Evolutionary conservation across 257 asterid species (phyloP).

Genomic region (Paraleonurus japonicus): DNA sequence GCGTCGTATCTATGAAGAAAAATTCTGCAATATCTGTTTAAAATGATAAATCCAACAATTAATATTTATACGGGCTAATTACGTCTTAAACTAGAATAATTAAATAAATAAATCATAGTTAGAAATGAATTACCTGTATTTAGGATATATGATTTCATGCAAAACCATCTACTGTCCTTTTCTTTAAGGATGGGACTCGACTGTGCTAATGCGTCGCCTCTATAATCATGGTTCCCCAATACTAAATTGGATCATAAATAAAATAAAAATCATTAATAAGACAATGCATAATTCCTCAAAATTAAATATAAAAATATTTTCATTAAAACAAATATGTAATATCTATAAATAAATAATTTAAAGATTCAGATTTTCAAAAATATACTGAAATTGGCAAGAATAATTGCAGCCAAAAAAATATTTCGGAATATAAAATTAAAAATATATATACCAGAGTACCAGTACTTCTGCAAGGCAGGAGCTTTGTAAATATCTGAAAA

Average conservation of each 20-base stretch:
- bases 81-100: not conserved
- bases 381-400: no score
- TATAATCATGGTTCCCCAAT: constrained; percentile 81
- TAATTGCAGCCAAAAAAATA: no score
- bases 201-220: constrained; percentile 77
- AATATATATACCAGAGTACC: constrained; percentile 57
- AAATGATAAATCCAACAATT: not conserved
- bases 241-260: constrained; percentile 29
- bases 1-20: constrained; percentile 74
- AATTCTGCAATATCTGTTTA: constrained; percentile 61
- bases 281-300: no score
- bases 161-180: constrained; percentile 63
- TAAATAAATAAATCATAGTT: not conserved
- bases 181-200: constrained; percentile 46
- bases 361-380: not conserved
- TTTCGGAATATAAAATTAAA: not conserved
- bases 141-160: constrained; percentile 54
- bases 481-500: constrained; percentile 52
- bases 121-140: constrained; percentile 29
- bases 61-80: not conserved
- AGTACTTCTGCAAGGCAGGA: constrained; percentile 50
- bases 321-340: no score
- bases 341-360: no score
- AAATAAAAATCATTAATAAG: not conserved
- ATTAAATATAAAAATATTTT: no score